A percentile compares a stretch with the other conserved stretches of the same genome.
These are phyloP conservation scores for Erodium trifolium DNA, from an alignment of 441 rosid genomes.

Conservation along the genomic window DNA sequence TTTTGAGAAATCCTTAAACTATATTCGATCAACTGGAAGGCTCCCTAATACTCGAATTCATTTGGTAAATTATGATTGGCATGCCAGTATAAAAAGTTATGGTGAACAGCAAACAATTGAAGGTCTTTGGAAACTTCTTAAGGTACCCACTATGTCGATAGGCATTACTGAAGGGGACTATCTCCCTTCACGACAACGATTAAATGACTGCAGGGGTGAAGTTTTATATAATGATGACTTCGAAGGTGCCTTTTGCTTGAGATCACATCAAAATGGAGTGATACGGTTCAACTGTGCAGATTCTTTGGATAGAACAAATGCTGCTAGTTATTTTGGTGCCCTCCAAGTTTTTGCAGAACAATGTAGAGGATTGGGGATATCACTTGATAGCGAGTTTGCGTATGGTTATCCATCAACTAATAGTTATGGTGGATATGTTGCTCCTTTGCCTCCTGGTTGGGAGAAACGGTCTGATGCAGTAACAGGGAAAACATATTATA, in stretches of 20 bases:
- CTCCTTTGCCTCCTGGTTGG: slow-evolving; percentile 98
- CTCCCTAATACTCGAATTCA: slow-evolving; percentile 63
- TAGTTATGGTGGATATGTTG: slow-evolving; percentile 55
- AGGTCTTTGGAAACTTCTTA: slow-evolving; percentile 76
- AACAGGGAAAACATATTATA: slow-evolving; percentile 75
- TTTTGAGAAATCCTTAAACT: slow-evolving; percentile 76
- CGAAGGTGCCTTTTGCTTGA: slow-evolving; percentile 85
- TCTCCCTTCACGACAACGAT: slow-evolving; percentile 65
- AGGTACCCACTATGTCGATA: slow-evolving; percentile 59
- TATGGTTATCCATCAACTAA: slow-evolving; percentile 51
- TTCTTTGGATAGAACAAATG: slow-evolving; percentile 96
- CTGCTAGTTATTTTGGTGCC: slow-evolving; percentile 91
- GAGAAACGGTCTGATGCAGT: slow-evolving; percentile 87
- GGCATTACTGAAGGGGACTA: slow-evolving; percentile 93
- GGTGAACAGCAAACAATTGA: slow-evolving; percentile 92
- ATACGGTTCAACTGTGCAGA: slow-evolving; percentile 94
- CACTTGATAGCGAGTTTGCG: slow-evolving; percentile 77
- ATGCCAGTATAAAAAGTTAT: slow-evolving; percentile 62
- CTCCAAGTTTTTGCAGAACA: slow-evolving; percentile 96
- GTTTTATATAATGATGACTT: slow-evolving; percentile 59
- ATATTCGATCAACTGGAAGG: slow-evolving; percentile 55
- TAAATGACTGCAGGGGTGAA: slow-evolving; percentile 86
- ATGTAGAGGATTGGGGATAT: slow-evolving; percentile 74
- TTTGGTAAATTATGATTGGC: slow-evolving; percentile 90
- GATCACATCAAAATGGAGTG: slow-evolving; percentile 93